phyloP scores from a whole-genome alignment of 805 yeast genomes.

The Schwanniomyces polymorphus region DNA sequence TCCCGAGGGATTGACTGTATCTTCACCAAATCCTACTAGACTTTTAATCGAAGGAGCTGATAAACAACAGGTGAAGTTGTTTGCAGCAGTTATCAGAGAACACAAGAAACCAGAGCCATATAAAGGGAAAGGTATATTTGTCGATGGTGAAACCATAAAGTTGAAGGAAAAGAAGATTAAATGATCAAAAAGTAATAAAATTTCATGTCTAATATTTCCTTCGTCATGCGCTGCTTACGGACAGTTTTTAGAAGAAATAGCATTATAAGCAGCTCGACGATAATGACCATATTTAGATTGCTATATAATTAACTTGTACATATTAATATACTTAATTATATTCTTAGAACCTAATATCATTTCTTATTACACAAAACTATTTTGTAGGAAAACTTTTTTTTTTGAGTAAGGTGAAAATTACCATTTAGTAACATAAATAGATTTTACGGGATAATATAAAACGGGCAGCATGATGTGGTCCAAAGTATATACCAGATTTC shows the following conservation, averaged over 20 bases:
- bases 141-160: conserved; percentile 86
- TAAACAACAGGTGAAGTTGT: conserved; percentile 81
- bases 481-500: not conserved
- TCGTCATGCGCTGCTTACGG: not conserved
- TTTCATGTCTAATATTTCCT: not conserved
- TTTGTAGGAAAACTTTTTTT: not conserved
- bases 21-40: conserved; percentile 83
- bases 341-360: not conserved
- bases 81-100: conserved; percentile 85
- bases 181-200: conserved; percentile 35
- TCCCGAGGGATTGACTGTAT: conserved; percentile 74
- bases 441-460: not conserved
- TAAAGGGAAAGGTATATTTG: conserved; percentile 96
- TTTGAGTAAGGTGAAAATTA: not conserved
- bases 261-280: not conserved
- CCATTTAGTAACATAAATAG: not conserved
- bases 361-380: conserved; percentile 2
- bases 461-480: conserved; percentile 2
- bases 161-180: conserved; percentile 92
- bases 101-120: conserved; percentile 97
- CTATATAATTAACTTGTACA: not conserved
- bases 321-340: not conserved
- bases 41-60: conserved; percentile 83
- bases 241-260: not conserved
- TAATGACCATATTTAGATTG: not conserved